phyloP scores from a whole-genome alignment of 495 filamentous ascomycete species.

The Pyrenopolyporus hunteri region DNA sequence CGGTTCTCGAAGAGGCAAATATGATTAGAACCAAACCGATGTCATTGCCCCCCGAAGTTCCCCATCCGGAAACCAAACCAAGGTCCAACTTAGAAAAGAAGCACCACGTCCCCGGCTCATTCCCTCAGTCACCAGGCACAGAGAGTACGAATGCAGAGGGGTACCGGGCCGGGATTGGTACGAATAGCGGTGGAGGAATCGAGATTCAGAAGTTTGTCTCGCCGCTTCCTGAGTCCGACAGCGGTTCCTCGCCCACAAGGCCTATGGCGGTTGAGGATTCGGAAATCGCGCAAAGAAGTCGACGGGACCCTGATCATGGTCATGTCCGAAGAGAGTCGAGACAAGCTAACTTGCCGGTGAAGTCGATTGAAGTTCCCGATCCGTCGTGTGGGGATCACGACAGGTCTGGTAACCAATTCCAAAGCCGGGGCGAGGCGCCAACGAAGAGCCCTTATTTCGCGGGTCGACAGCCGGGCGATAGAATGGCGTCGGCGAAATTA shows the following conservation, averaged over 20 bases:
- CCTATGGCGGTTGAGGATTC: slow-evolving; percentile 22
- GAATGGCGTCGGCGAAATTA: slow-evolving; percentile 26
- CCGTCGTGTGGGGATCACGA: not conserved
- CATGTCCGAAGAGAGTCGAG: not conserved
- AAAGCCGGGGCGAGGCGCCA: slow-evolving; percentile 2
- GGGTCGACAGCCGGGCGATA: slow-evolving; percentile 19
- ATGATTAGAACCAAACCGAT: not conserved
- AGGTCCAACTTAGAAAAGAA: slow-evolving; percentile 3
- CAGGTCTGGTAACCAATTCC: not conserved
- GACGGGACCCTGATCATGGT: not conserved
- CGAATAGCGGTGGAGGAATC: not conserved
- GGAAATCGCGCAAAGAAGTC: not conserved
- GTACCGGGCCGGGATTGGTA: not conserved
- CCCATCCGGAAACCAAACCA: not conserved
- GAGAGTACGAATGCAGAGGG: not conserved
- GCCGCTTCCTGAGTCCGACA: slow-evolving; percentile 5
- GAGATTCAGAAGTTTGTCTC: slow-evolving; percentile 14
- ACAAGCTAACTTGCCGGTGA: not conserved
- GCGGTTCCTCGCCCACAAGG: slow-evolving; percentile 13
- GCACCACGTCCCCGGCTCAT: slow-evolving; percentile 12
- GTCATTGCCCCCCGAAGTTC: slow-evolving; percentile 1
- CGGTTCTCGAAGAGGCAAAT: not conserved
- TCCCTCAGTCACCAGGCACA: slow-evolving; percentile 24
- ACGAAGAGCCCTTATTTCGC: slow-evolving; percentile 23
- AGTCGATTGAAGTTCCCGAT: not conserved